phyloP scores from a whole-genome alignment of 306 rosid species.

The Quercus berberidifolia region DNA sequence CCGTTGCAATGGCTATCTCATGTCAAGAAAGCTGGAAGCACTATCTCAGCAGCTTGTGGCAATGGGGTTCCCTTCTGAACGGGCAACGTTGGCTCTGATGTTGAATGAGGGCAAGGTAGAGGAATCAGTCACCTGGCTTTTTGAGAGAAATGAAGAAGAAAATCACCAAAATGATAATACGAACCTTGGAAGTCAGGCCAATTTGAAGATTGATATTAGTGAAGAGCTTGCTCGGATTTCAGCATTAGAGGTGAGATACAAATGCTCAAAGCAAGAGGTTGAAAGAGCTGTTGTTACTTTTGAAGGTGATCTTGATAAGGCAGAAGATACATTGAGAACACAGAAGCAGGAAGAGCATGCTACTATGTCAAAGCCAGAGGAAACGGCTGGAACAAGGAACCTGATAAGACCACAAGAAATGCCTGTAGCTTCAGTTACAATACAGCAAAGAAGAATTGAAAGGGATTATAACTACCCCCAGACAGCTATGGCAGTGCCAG shows the following conservation, averaged over 20 bases:
- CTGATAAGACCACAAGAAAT: conserved; percentile 41
- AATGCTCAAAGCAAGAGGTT: conserved; percentile 76
- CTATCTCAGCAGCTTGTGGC: conserved; percentile 69
- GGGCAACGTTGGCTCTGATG: conserved; percentile 64
- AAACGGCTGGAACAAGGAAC: conserved; percentile 35
- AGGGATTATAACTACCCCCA: conserved; percentile 58
- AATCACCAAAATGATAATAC: conserved; percentile 26
- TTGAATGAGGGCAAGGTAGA: conserved; percentile 69
- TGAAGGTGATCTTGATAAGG: conserved; percentile 84
- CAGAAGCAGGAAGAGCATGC: conserved; percentile 52
- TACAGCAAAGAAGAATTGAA: conserved; percentile 58
- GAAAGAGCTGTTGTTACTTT: conserved; percentile 71
- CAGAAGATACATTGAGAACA: conserved; percentile 45
- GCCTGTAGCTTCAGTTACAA: conserved; percentile 27
- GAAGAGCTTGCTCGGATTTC: conserved; percentile 61
- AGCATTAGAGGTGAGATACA: conserved; percentile 49
- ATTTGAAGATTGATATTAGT: conserved; percentile 77
- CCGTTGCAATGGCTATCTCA: conserved; percentile 60
- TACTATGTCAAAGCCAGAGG: conserved; percentile 48
- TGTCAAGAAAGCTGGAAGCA: conserved; percentile 79
- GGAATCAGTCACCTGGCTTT: conserved; percentile 70
- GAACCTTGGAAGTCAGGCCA: conserved; percentile 32
- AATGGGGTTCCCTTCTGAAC: conserved; percentile 73
- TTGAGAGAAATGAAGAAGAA: conserved; percentile 60
- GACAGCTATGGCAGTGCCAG: conserved; percentile 33